These are phyloP conservation scores for Sarocladiaceae sp. DNA, from an alignment of 2,329 filamentous ascomycete genomes.

Conservation along the genomic window DNA sequence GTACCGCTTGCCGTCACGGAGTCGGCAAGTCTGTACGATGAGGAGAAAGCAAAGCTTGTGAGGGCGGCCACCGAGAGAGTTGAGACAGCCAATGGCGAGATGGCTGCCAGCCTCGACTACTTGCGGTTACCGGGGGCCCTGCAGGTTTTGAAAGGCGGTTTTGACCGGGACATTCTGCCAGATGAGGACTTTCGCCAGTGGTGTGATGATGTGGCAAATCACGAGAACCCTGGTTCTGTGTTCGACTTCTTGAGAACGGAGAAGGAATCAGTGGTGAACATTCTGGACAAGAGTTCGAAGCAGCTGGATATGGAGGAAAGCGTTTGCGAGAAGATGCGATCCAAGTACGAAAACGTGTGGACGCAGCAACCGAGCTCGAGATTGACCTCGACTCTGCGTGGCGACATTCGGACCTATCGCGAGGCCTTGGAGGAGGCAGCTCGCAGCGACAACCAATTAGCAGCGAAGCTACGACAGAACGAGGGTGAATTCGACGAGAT, in stretches of 20 bases:
- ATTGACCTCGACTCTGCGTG: constrained; percentile 78
- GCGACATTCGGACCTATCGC: constrained; percentile 80
- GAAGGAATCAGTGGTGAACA: constrained; percentile 65
- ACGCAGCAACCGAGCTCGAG: constrained; percentile 92
- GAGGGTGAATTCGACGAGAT: constrained; percentile 92
- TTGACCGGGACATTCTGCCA: constrained; percentile 80
- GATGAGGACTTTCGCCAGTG: constrained; percentile 90
- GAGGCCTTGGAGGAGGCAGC: constrained; percentile 86
- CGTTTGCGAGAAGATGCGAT: constrained; percentile 98
- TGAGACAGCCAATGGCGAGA: constrained; percentile 87
- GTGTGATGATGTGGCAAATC: constrained; percentile 87
- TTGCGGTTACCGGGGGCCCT: constrained; percentile 82
- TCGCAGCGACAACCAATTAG: constrained; percentile 77
- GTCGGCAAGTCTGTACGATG: constrained; percentile 92
- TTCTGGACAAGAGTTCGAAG: constrained; percentile 75
- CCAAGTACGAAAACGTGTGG: constrained; percentile 94
- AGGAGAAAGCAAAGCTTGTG: constrained; percentile 95
- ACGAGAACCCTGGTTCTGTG: constrained; percentile 70
- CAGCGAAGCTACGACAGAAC: constrained; percentile 76
- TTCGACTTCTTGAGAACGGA: constrained; percentile 75
- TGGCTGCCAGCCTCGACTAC: constrained; percentile 93
- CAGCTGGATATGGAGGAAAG: constrained; percentile 95
- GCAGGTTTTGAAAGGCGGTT: constrained; percentile 85
- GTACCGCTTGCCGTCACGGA: constrained; percentile 95
- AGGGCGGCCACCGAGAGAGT: constrained; percentile 90